phyloP scores from a whole-genome alignment of 2,329 filamentous ascomycete species.

The Stemphylium lycopersici region DNA sequence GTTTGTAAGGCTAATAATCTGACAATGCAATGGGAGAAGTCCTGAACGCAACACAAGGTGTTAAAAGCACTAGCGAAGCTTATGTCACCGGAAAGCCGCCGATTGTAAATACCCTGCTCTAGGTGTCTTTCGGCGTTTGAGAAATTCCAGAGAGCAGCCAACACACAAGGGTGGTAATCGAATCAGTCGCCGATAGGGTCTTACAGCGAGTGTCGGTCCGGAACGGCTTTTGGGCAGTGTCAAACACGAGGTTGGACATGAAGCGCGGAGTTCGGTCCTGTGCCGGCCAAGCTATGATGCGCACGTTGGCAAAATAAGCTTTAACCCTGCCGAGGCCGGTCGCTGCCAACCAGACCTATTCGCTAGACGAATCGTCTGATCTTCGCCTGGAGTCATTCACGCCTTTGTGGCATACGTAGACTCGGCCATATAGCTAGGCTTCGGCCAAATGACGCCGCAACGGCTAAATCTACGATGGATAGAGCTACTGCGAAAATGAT shows the following conservation, averaged over 20 bases:
- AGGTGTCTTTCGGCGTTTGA: background rate
- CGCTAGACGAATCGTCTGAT: background rate
- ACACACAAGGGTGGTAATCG: background rate
- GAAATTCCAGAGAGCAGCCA: background rate
- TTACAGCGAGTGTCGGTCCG: background rate
- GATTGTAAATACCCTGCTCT: background rate
- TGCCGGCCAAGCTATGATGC: background rate
- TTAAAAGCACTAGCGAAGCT: background rate
- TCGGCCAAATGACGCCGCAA: background rate
- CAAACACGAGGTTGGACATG: background rate
- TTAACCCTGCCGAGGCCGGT: background rate
- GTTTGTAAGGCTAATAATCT: background rate
- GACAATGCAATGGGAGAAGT: background rate
- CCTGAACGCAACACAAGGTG: background rate
- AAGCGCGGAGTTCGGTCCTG: constrained; percentile 2
- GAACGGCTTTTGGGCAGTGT: background rate
- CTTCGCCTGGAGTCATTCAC: background rate
- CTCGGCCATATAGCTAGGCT: background rate
- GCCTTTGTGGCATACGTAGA: background rate
- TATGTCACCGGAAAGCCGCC: background rate
- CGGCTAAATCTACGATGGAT: background rate
- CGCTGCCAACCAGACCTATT: background rate
- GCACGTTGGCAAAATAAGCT: background rate
- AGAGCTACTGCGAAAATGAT: background rate
- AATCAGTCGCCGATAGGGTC: background rate